These are phyloP conservation scores for Theileria sp. DNA, from an alignment of 169 alveolate species.

Conservation along the genomic window DNA sequence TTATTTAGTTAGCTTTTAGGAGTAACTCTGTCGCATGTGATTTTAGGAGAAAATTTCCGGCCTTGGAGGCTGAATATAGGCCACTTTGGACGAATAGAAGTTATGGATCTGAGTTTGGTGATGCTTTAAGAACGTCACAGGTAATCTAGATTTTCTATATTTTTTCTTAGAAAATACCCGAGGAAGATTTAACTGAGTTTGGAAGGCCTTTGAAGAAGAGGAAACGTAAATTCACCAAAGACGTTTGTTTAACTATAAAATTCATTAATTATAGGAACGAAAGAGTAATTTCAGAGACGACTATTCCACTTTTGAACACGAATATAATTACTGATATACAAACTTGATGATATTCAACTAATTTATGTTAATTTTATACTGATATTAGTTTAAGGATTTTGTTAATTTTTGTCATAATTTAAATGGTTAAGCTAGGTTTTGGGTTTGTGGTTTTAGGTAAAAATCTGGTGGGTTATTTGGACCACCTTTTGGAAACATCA, in stretches of 20 bases:
- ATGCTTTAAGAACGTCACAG: slow-evolving; percentile 65
- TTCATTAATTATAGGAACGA: background rate
- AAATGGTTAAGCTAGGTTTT: background rate
- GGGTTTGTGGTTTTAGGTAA: background rate
- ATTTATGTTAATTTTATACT: too few species aligned
- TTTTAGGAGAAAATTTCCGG: slow-evolving; percentile 66
- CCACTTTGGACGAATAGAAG: slow-evolving; percentile 77
- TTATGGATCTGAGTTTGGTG: slow-evolving; percentile 79
- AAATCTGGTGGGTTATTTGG: background rate
- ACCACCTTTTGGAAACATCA: slow-evolving; percentile 61
- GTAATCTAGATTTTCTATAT: slow-evolving; percentile 9
- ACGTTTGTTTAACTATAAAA: slow-evolving; percentile 16
- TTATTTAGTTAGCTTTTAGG: background rate
- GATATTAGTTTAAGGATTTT: background rate
- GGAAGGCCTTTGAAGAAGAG: slow-evolving; percentile 46
- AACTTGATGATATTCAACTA: background rate
- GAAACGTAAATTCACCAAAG: slow-evolving; percentile 11
- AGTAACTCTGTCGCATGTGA: background rate
- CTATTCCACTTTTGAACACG: slow-evolving; percentile 33
- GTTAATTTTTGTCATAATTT: background rate
- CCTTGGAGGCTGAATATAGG: slow-evolving; percentile 65
- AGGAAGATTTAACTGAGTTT: slow-evolving; percentile 37
- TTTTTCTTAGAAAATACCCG: slow-evolving; percentile 21
- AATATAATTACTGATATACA: slow-evolving; percentile 25
- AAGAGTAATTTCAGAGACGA: slow-evolving; percentile 38